Base-by-base conservation (phyloP, 768 basidiomycete species). In the Tylopilus plumbeoviolaceoides region DNA sequence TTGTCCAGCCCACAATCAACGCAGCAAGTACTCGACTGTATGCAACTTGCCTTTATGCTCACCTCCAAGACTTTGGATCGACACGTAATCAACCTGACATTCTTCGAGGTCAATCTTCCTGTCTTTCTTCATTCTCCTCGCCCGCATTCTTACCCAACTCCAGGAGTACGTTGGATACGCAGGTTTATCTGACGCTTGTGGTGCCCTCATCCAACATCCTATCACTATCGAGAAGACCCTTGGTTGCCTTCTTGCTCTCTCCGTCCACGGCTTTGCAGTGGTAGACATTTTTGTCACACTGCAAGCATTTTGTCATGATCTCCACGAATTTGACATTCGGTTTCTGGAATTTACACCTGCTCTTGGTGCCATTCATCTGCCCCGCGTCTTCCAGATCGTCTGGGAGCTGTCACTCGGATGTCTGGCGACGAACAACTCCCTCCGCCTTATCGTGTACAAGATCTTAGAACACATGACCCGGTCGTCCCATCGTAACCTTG, bases 401-500 rank as follows among this genome's bases (percentile, higher is more conserved):
- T 83, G 82, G 76, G 72, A 77, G 12, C 66, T 79, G 18, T 64
- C 78, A 12, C 69, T 72, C 38, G 72, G 68, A 36, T 62, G 66
- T 20, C 62, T 65, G 33, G 55, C 65, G 33, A 68, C 70, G 27
- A 74, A 78, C 49, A 44, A 60, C 1, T 59, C 69, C 17, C 68
- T 83, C 58, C 79, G 83, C 11, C 79, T 81, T 53, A 73, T 75
- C 20, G 65, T 83, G 8, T 79, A 79, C 65, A 85, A 79, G 59
- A 66, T 87, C 11, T 68, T 89, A 47, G 90, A 91, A 53, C 72
- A 78, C 4, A 72, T 91, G 3, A 77, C 80, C 5, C 72, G 72
- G 7, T 72, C 76, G 28, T 82, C 75, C 53, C 90, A 91, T 65
- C 74, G 84, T 33, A 91, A 91, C 61, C 82, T 82, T 20, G 85